These are phyloP conservation scores for Yamadazyma siamensis DNA, from an alignment of 1,139 yeast species.

Conservation along the genomic window DNA sequence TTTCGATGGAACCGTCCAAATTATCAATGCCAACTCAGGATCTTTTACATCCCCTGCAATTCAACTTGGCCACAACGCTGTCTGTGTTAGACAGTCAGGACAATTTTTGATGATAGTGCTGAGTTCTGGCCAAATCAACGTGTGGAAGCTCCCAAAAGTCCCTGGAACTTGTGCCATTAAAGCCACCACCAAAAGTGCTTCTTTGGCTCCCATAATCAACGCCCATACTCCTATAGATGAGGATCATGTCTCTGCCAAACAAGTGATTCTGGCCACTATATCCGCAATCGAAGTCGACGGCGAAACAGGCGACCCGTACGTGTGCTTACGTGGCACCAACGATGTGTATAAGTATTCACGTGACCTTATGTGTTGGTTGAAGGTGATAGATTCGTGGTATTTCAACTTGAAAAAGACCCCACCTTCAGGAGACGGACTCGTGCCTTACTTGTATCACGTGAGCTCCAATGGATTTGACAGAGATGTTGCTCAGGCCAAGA, in stretches of 20 bases:
- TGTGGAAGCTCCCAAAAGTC: conserved; percentile 40
- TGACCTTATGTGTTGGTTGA: conserved; percentile 45
- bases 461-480: conserved; percentile 18
- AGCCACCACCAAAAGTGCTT: conserved; percentile 36
- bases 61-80: conserved; percentile 59
- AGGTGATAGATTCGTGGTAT: conserved; percentile 49
- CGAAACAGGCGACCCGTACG: conserved; percentile 40
- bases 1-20: conserved; percentile 65
- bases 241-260: not conserved
- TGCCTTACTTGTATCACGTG: conserved; percentile 10
- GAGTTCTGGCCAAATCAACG: conserved; percentile 44
- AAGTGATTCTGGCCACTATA: conserved; percentile 25
- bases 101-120: conserved; percentile 55
- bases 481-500: conserved; percentile 17
- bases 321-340: conserved; percentile 27
- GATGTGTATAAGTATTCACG: conserved; percentile 41
- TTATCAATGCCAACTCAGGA: conserved; percentile 68
- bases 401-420: conserved; percentile 13
- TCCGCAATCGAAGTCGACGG: conserved; percentile 28
- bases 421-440: conserved; percentile 1
- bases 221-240: conserved; percentile 13
- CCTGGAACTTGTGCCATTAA: conserved; percentile 16
- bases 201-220: conserved; percentile 53
- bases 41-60: conserved; percentile 44
- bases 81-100: conserved; percentile 48